Conservation (phyloP, 306 rosid species). For the Calophaca sinica region DNA sequence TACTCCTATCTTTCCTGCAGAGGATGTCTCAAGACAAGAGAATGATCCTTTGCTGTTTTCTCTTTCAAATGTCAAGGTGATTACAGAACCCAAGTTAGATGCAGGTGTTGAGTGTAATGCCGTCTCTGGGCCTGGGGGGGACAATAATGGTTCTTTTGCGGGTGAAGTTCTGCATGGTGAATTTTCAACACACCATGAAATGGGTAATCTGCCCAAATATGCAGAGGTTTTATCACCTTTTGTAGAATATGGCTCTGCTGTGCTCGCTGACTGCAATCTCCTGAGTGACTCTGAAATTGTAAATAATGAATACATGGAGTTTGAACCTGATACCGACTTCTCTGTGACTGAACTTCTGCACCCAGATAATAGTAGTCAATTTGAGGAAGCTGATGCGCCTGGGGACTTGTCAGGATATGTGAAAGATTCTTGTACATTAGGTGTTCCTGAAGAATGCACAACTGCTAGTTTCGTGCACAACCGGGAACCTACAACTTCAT, state of each 20-base stretch:
- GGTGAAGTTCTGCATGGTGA: slow-evolving; percentile 43
- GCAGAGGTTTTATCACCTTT: slow-evolving; percentile 47
- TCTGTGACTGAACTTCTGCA: slow-evolving; percentile 29
- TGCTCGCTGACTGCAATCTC: neutral
- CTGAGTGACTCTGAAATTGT: slow-evolving; percentile 17
- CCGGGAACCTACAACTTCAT: slow-evolving; percentile 24
- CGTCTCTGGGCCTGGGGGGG: slow-evolving; percentile 62
- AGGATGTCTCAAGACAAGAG: slow-evolving; percentile 58
- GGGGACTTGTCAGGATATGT: slow-evolving; percentile 15
- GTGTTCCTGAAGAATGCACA: slow-evolving; percentile 13
- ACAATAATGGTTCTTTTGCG: slow-evolving; percentile 52
- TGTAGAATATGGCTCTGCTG: neutral
- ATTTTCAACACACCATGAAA: slow-evolving; percentile 37
- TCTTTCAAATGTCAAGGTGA: slow-evolving; percentile 64
- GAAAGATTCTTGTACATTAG: slow-evolving; percentile 27
- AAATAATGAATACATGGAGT: neutral
- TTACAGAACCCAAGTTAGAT: slow-evolving; percentile 60
- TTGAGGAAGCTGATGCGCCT: slow-evolving; percentile 2
- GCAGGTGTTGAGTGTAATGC: slow-evolving; percentile 56
- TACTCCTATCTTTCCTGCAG: slow-evolving; percentile 58
- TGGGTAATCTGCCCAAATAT: slow-evolving; percentile 41
- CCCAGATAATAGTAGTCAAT: slow-evolving; percentile 17
- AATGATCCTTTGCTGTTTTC: slow-evolving; percentile 66
- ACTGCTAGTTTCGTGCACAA: slow-evolving; percentile 12
- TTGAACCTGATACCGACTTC: slow-evolving; percentile 20